These are phyloP conservation scores for Nakaseomyces nivariensis DNA, from an alignment of 1,139 yeast genomes.

Conservation along the genomic window DNA sequence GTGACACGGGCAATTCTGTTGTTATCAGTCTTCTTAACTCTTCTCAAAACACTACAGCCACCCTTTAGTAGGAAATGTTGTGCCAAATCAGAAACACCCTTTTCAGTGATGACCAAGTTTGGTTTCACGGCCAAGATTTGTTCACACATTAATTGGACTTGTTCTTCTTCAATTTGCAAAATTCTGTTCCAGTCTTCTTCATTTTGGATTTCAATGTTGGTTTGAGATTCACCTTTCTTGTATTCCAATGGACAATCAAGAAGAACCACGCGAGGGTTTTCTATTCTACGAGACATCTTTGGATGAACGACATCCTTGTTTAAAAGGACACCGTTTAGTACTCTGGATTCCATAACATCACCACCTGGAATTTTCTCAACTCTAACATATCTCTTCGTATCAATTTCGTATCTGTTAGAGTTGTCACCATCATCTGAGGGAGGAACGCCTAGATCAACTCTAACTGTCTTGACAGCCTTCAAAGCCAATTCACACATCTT, in stretches of 20 bases:
- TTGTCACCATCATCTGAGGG: constrained; percentile 33
- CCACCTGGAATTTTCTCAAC: constrained; percentile 97
- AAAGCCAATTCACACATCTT: constrained; percentile 87
- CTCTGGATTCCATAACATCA: constrained; percentile 80
- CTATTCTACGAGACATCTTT: constrained; percentile 83
- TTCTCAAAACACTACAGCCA: constrained; percentile 84
- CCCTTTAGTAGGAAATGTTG: constrained; percentile 93
- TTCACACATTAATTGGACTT: constrained; percentile 79
- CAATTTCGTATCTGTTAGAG: constrained; percentile 49
- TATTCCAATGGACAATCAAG: constrained; percentile 96
- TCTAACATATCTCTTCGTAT: constrained; percentile 84
- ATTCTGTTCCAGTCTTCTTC: constrained; percentile 96
- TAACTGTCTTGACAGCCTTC: constrained; percentile 78
- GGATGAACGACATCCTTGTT: constrained; percentile 98
- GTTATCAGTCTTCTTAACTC: constrained; percentile 92
- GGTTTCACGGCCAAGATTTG: constrained; percentile 80
- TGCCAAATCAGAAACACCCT: constrained; percentile 96
- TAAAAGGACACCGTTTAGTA: constrained; percentile 82
- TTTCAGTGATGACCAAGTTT: constrained; percentile 90
- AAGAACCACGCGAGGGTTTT: constrained; percentile 78
- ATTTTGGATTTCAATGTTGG: constrained; percentile 92
- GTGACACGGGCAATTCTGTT: constrained; percentile 96
- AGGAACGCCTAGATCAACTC: constrained; percentile 51
- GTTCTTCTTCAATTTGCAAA: constrained; percentile 95
- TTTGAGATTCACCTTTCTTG: constrained; percentile 98